Conservation (phyloP, 202 grass and related monocot species). For the Digitaria exilis region DNA sequence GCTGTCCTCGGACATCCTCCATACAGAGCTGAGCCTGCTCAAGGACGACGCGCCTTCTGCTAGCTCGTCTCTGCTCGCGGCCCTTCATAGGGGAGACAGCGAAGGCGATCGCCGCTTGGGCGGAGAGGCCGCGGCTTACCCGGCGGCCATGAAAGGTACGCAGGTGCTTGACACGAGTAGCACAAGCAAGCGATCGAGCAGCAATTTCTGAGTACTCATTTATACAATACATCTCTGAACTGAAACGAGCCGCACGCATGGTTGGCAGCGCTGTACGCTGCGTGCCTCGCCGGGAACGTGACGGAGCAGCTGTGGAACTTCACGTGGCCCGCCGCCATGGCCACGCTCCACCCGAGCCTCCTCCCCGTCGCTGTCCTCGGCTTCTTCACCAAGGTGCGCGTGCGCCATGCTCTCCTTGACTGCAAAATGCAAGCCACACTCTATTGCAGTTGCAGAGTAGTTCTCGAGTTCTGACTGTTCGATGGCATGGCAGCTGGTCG, state of each 20-base stretch:
- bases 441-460: background rate
- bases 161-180: no score
- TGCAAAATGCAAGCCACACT: background rate
- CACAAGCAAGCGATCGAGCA: no score
- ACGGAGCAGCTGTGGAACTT: slow-evolving; percentile 71
- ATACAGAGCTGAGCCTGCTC: slow-evolving; percentile 28
- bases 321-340: slow-evolving; percentile 60
- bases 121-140: slow-evolving; percentile 33
- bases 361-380: slow-evolving; percentile 53
- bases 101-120: background rate
- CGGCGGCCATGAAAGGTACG: slow-evolving; percentile 47
- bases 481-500: slow-evolving; percentile 39
- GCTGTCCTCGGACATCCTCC: slow-evolving; percentile 34
- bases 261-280: slow-evolving; percentile 45
- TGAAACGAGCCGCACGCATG: background rate
- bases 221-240: background rate
- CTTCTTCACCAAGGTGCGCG: slow-evolving; percentile 68
- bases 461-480: background rate
- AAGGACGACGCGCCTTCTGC: background rate
- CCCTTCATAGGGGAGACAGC: background rate
- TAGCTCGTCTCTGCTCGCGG: background rate
- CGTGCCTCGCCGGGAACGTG: slow-evolving; percentile 54
- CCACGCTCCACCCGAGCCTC: slow-evolving; percentile 58
- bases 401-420: background rate
- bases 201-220: background rate